These are phyloP conservation scores for Cladosporium velox DNA, from an alignment of 2,329 filamentous ascomycete species.

Conservation along the genomic window DNA sequence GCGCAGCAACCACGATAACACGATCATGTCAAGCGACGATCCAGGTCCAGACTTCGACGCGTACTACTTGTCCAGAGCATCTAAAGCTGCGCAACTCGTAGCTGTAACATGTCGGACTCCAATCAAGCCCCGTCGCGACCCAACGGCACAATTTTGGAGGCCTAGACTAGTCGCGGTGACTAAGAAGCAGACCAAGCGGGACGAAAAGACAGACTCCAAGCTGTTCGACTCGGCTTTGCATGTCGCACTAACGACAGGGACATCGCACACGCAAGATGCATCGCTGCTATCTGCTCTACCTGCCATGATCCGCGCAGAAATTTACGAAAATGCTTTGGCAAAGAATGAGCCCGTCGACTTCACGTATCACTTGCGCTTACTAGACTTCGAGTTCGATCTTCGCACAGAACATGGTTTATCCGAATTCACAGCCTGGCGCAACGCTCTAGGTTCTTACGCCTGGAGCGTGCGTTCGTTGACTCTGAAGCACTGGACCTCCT, in stretches of 20 bases:
- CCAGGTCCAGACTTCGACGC: neutral
- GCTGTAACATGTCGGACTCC: neutral
- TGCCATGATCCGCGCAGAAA: neutral
- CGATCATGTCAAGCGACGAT: neutral
- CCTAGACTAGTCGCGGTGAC: neutral
- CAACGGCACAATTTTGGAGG: neutral
- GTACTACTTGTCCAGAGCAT: neutral
- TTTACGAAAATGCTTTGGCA: neutral
- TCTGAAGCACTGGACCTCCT: constrained; percentile 18
- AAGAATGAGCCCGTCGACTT: neutral
- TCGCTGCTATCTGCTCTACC: neutral
- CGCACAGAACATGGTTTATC: neutral
- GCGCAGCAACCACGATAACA: neutral
- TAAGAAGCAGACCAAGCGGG: neutral
- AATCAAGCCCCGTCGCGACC: neutral
- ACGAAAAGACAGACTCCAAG: neutral
- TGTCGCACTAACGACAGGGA: neutral
- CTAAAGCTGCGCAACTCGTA: neutral
- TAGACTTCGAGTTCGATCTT: constrained; percentile 12
- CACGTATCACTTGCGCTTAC: neutral
- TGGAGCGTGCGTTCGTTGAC: neutral
- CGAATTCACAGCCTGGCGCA: neutral
- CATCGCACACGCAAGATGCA: neutral
- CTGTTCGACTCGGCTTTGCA: neutral
- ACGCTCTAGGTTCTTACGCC: neutral